Evolutionary conservation across 2,329 filamentous ascomycete species (phyloP).

Genomic region (Aspergillus spinulosporus): DNA sequence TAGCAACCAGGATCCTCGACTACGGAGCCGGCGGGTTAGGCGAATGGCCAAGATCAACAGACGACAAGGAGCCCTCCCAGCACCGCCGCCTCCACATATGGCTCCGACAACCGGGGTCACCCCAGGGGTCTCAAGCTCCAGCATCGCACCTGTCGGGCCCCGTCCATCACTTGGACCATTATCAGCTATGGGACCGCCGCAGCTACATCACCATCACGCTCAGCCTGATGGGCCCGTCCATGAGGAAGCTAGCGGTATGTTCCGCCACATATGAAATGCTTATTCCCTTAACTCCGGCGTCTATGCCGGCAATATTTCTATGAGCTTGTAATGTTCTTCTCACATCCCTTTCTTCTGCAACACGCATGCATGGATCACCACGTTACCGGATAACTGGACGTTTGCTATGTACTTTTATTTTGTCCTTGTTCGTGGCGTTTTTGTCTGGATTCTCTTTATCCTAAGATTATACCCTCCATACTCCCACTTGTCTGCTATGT

Average conservation of each 20-base stretch:
- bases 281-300: conserved; percentile 11
- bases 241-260: conserved; percentile 95
- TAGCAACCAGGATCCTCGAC: conserved; percentile 91
- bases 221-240: conserved; percentile 62
- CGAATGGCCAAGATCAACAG: conserved; percentile 95
- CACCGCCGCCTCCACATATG: conserved; percentile 64
- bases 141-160: conserved; percentile 53
- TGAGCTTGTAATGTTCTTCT: conserved; percentile 17
- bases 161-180: conserved; percentile 55
- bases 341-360: not conserved
- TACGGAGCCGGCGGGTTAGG: conserved; percentile 87
- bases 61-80: conserved; percentile 69
- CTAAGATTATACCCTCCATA: conserved; percentile 8
- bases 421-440: not conserved
- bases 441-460: conserved; percentile 7
- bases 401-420: conserved; percentile 18
- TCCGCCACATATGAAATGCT: conserved; percentile 78
- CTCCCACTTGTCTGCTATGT: conserved; percentile 19
- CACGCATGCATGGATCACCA: conserved; percentile 8
- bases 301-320: conserved; percentile 13
- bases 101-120: conserved; percentile 61
- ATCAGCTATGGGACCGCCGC: conserved; percentile 66
- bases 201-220: conserved; percentile 73
- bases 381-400: conserved; percentile 11
- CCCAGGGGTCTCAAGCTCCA: conserved; percentile 62